These are phyloP conservation scores for Plantago coronopus DNA, from an alignment of 305 asterid species.

Conservation along the genomic window DNA sequence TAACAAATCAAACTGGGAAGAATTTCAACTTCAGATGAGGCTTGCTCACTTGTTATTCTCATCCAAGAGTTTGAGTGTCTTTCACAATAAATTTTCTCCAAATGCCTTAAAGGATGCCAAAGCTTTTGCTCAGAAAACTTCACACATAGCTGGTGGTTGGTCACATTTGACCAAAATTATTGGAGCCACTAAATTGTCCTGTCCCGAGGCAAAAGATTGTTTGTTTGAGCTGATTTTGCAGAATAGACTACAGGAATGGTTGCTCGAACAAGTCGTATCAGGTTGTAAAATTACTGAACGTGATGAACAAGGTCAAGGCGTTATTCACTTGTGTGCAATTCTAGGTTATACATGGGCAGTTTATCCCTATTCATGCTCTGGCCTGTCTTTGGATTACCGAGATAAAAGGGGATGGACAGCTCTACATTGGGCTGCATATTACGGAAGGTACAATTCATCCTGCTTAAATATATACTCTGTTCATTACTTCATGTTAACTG, in stretches of 20 bases:
- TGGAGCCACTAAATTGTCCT: constrained; percentile 46
- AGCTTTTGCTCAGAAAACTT: constrained; percentile 52
- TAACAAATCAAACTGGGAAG: constrained; percentile 56
- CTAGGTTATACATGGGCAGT: constrained; percentile 90
- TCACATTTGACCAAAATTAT: constrained; percentile 44
- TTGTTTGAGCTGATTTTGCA: constrained; percentile 74
- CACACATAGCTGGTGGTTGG: constrained; percentile 53
- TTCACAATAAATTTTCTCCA: constrained; percentile 50
- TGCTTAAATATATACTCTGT: constrained; percentile 3
- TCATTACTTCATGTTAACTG: background rate
- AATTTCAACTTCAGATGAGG: constrained; percentile 67
- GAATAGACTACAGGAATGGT: constrained; percentile 73
- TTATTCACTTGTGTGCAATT: constrained; percentile 90
- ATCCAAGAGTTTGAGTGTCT: constrained; percentile 48
- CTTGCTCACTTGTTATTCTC: constrained; percentile 80
- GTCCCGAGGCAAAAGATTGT: constrained; percentile 63
- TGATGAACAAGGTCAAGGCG: constrained; percentile 91
- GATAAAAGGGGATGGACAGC: constrained; percentile 97
- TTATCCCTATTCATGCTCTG: constrained; percentile 69
- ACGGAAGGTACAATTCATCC: constrained; percentile 58
- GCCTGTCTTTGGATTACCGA: constrained; percentile 83
- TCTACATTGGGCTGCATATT: constrained; percentile 94
- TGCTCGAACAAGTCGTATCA: constrained; percentile 65
- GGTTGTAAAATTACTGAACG: constrained; percentile 63
- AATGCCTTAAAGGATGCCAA: constrained; percentile 63